A percentile compares a stretch with the other conserved stretches of the same genome.
Evolutionary conservation across 2,329 filamentous ascomycete genomes (phyloP).

Genomic region (Fusarium abutilonis): DNA sequence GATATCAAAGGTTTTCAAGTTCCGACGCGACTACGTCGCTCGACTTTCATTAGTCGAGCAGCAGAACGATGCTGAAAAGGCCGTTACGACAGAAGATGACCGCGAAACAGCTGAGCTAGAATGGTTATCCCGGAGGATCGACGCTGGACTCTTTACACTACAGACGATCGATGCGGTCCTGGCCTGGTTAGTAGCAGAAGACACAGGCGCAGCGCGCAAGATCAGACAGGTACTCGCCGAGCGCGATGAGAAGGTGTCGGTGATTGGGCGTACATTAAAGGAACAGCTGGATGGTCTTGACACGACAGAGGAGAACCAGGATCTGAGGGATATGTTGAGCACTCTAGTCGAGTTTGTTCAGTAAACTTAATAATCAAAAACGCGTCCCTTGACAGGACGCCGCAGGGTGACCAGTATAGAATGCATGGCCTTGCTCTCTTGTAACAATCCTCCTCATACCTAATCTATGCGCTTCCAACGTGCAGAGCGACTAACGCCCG

Average conservation of each 20-base stretch:
- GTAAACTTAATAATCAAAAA: constrained; percentile 45
- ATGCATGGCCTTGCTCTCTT: constrained; percentile 32
- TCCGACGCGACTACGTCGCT: constrained; percentile 76
- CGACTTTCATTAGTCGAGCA: constrained; percentile 68
- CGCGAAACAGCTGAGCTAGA: constrained; percentile 70
- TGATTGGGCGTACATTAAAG: constrained; percentile 74
- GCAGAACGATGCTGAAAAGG: constrained; percentile 51
- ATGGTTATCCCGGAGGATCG: constrained; percentile 78
- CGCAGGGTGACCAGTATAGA: constrained; percentile 25
- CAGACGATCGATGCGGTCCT: constrained; percentile 86
- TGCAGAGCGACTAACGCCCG: constrained; percentile 20
- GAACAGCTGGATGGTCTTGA: constrained; percentile 65
- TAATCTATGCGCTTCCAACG: constrained; percentile 18
- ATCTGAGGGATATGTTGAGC: constrained; percentile 64
- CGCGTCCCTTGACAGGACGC: constrained; percentile 21
- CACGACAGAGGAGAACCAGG: constrained; percentile 68
- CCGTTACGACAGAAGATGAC: constrained; percentile 30
- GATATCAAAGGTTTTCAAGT: constrained; percentile 73
- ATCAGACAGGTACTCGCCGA: constrained; percentile 73
- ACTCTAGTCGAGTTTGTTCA: constrained; percentile 62
- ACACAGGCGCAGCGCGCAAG: constrained; percentile 74
- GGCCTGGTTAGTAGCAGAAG: constrained; percentile 92
- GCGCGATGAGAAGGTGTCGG: constrained; percentile 70
- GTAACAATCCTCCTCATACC: constrained; percentile 25
- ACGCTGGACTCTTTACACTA: constrained; percentile 84